A percentile compares a stretch with the other conserved stretches of the same genome.
These are phyloP conservation scores for Yarrowia sp. DNA, from an alignment of 805 yeast genomes.

Conservation along the genomic window DNA sequence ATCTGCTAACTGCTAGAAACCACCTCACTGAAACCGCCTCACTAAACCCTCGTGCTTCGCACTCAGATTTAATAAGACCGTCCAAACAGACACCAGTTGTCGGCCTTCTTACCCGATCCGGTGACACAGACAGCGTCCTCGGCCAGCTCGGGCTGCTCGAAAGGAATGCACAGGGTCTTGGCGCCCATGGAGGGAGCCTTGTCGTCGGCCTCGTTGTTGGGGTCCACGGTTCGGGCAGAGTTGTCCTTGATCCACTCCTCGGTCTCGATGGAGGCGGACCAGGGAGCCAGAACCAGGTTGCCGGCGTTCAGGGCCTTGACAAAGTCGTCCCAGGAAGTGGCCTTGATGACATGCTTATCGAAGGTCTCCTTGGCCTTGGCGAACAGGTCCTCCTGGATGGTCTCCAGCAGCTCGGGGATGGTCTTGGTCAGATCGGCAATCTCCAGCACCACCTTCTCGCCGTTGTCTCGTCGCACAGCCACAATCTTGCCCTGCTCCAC, in stretches of 20 bases:
- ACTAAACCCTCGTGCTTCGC: background rate
- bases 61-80: constrained; percentile 74
- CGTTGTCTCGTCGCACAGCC: constrained; percentile 92
- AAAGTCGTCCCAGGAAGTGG: constrained; percentile 87
- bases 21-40: background rate
- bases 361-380: constrained; percentile 79
- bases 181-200: constrained; percentile 99
- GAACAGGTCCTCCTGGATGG: constrained; percentile 78
- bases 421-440: constrained; percentile 68
- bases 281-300: constrained; percentile 91
- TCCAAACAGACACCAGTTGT: constrained; percentile 92
- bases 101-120: constrained; percentile 74
- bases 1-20: background rate
- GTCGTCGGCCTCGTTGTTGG: constrained; percentile 88
- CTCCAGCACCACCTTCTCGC: constrained; percentile 72
- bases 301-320: constrained; percentile 90
- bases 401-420: constrained; percentile 79
- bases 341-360: constrained; percentile 82
- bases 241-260: constrained; percentile 96
- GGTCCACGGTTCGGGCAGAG: constrained; percentile 77
- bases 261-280: constrained; percentile 95
- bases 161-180: constrained; percentile 95
- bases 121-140: constrained; percentile 84
- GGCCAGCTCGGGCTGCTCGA: constrained; percentile 84
- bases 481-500: constrained; percentile 77